phyloP scores from a whole-genome alignment of 176 grass and related monocot genomes.

The Eremochloa ophiuroides region DNA sequence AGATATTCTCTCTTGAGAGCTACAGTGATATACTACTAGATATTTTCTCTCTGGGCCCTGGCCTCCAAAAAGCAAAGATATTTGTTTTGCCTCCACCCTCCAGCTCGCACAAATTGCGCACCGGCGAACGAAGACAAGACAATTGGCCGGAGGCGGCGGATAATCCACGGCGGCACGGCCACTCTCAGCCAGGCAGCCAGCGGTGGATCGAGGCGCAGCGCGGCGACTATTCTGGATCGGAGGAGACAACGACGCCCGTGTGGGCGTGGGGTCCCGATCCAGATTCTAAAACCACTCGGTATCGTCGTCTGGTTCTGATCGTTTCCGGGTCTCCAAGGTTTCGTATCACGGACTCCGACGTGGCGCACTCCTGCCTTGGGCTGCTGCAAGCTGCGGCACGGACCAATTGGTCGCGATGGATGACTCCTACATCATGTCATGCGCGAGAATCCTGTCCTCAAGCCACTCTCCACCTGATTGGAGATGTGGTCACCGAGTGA shows the following conservation, averaged over 20 bases:
- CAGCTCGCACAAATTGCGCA: background rate
- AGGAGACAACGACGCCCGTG: background rate
- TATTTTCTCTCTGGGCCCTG: background rate
- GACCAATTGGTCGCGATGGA: background rate
- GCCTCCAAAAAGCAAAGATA: conserved; percentile 10
- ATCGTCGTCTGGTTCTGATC: background rate
- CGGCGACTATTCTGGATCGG: background rate
- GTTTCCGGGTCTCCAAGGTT: conserved; percentile 24
- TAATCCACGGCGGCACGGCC: conserved; percentile 6
- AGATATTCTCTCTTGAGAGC: background rate
- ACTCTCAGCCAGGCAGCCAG: background rate
- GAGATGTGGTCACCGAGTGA: background rate
- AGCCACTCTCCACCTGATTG: background rate
- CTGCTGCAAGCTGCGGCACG: background rate
- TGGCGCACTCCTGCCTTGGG: background rate
- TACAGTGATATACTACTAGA: background rate
- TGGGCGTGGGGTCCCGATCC: background rate
- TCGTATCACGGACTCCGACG: conserved; percentile 5
- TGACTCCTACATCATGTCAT: background rate
- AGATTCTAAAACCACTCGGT: background rate
- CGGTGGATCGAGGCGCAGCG: background rate
- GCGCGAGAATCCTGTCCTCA: background rate
- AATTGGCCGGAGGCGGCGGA: background rate
- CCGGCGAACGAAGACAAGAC: background rate
- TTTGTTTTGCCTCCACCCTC: background rate